Percentiles rank a stretch among this genome's conserved stretches.
These are phyloP conservation scores for Spathaspora hagerdaliae DNA, from an alignment of 805 yeast genomes.

Conservation along the genomic window DNA sequence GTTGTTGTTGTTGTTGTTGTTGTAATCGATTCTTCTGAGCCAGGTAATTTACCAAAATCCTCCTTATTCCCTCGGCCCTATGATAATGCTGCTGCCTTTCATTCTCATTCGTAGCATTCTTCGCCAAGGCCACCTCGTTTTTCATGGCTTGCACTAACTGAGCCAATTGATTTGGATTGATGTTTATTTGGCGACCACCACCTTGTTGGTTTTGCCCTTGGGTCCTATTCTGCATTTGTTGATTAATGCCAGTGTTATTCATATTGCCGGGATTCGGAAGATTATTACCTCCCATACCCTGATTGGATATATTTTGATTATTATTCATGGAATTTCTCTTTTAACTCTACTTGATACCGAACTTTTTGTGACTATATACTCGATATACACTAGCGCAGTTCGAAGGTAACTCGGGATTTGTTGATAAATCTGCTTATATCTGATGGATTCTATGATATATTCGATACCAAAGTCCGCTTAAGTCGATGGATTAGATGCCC, in stretches of 20 bases:
- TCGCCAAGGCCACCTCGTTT: constrained; percentile 57
- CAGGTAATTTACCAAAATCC: constrained; percentile 52
- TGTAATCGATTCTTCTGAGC: constrained; percentile 35
- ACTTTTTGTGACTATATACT: too few species aligned
- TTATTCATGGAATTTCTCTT: not conserved
- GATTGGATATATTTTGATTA: constrained; percentile 2
- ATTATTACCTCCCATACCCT: not conserved
- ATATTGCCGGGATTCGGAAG: not conserved
- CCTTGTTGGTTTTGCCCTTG: not conserved
- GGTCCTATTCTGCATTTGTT: not conserved
- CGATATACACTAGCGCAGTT: too few species aligned
- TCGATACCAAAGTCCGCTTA: too few species aligned
- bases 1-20: constrained; percentile 5
- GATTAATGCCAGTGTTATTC: not conserved
- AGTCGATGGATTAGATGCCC: too few species aligned
- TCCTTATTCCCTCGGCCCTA: constrained; percentile 62
- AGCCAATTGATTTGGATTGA: constrained; percentile 6
- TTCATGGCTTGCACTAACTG: constrained; percentile 44
- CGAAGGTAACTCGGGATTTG: too few species aligned
- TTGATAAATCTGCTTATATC: too few species aligned
- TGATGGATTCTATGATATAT: too few species aligned
- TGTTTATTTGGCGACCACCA: constrained; percentile 3
- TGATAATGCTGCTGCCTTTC: constrained; percentile 59
- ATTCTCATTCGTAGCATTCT: constrained; percentile 50
- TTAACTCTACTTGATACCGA: too few species aligned